A percentile compares a stretch with the other conserved stretches of the same genome.
Evolutionary conservation across 2,329 filamentous ascomycete species (phyloP).

Genomic region (Calonectria pteridis): DNA sequence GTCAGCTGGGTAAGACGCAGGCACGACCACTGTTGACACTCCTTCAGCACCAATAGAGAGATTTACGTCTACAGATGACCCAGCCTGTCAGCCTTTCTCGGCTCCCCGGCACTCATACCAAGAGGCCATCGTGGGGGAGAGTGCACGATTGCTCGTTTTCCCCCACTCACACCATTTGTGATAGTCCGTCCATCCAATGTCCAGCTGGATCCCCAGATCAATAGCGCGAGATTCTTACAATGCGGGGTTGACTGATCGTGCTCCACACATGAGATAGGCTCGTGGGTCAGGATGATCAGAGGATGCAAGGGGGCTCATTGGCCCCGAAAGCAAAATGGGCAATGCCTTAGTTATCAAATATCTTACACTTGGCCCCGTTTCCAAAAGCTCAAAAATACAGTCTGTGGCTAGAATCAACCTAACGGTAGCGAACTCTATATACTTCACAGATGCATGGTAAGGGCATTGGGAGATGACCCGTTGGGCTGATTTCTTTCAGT

Average conservation of each 20-base stretch:
- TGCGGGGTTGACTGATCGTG: slow-evolving; percentile 15
- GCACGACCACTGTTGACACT: background rate
- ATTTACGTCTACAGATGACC: background rate
- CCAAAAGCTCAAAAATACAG: background rate
- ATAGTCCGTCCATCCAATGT: background rate
- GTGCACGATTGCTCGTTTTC: background rate
- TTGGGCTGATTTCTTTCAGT: background rate
- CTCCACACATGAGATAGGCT: slow-evolving; percentile 17
- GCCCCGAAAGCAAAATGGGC: background rate
- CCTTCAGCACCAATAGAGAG: background rate
- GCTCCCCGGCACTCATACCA: background rate
- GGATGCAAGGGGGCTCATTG: background rate
- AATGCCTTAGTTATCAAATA: background rate
- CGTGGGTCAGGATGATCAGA: slow-evolving; percentile 11
- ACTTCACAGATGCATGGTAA: background rate
- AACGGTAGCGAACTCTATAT: background rate
- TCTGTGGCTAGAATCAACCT: background rate
- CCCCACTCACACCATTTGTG: background rate
- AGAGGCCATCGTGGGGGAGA: background rate
- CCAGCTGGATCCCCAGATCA: background rate
- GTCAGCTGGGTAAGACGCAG: background rate
- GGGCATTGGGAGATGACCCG: background rate
- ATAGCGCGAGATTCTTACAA: slow-evolving; percentile 6
- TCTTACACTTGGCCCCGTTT: too few species aligned
- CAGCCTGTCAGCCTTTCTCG: background rate